phyloP scores from a whole-genome alignment of 139 green algal genomes.

The Edaphochlamys debaryana region DNA sequence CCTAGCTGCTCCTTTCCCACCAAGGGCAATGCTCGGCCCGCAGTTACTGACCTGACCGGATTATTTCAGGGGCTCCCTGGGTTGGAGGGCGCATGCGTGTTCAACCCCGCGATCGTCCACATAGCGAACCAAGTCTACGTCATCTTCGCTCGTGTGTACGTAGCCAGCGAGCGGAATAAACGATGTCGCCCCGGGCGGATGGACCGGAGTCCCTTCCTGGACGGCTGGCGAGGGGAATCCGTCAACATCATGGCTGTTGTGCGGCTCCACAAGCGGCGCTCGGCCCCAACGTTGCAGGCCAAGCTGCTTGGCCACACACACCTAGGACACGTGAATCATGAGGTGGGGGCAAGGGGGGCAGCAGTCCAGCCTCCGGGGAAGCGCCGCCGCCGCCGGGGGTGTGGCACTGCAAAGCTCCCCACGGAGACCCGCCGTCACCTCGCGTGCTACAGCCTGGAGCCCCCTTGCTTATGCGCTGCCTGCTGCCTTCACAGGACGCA shows the following conservation, averaged over 20 bases:
- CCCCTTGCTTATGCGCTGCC: no score
- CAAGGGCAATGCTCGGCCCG: no score
- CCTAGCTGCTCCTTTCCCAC: no score
- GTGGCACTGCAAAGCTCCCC: no score
- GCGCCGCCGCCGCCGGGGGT: no score
- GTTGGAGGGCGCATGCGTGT: slow-evolving; percentile 1
- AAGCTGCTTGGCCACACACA: background rate
- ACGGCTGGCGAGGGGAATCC: slow-evolving; percentile 12
- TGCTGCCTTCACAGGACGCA: no score
- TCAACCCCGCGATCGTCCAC: slow-evolving; percentile 14
- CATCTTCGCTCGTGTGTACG: slow-evolving; percentile 17
- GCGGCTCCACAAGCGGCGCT: background rate
- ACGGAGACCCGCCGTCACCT: no score
- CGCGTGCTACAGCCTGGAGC: no score
- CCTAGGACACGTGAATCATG: background rate
- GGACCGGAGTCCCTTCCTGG: slow-evolving; percentile 4
- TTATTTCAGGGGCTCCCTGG: background rate
- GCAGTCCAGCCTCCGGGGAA: no score
- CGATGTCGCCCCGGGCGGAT: background rate
- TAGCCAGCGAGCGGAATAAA: background rate
- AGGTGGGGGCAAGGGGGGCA: no score
- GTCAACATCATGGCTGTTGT: slow-evolving; percentile 3
- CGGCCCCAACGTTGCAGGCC: background rate
- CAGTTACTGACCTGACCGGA: background rate
- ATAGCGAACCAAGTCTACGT: background rate